phyloP scores from a whole-genome alignment of 225 moss, liverwort and hornwort species.

The Thuidium tamariscinum region DNA sequence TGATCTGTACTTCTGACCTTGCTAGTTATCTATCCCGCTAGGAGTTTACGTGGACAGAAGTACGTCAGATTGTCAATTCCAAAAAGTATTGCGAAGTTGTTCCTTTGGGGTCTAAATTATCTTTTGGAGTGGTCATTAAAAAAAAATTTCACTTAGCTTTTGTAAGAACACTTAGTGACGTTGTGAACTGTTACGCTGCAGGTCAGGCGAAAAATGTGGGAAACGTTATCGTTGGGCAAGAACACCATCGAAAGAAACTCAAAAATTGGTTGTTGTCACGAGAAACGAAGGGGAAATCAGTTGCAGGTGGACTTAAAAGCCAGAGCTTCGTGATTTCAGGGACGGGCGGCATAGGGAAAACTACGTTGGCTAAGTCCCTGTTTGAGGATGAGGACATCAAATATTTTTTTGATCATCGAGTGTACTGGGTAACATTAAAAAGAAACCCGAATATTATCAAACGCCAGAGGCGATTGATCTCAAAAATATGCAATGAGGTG shows the following conservation, averaged over 20 bases:
- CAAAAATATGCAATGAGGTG: constrained; percentile 22
- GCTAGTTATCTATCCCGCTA: background rate
- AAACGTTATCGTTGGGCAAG: constrained; percentile 17
- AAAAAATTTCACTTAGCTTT: background rate
- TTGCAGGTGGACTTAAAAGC: background rate
- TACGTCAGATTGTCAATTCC: background rate
- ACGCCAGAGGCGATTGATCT: constrained; percentile 16
- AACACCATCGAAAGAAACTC: background rate
- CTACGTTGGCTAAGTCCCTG: constrained; percentile 14
- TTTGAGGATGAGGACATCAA: constrained; percentile 4
- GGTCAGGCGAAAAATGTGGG: background rate
- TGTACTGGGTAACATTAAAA: constrained; percentile 19
- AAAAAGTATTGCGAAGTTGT: background rate
- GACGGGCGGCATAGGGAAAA: constrained; percentile 19
- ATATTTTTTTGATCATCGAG: constrained; percentile 12
- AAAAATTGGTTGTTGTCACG: constrained; percentile 17
- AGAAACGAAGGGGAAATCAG: background rate
- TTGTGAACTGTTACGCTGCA: background rate
- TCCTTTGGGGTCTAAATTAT: background rate
- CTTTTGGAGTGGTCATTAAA: background rate
- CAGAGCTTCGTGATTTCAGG: constrained; percentile 15
- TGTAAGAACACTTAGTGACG: background rate
- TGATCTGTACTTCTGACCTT: background rate
- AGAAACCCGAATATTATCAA: constrained; percentile 2
- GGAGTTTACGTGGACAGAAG: background rate